Base-by-base conservation (phyloP, 306 rosid genomes). In the Hippophae gyantsensis region DNA sequence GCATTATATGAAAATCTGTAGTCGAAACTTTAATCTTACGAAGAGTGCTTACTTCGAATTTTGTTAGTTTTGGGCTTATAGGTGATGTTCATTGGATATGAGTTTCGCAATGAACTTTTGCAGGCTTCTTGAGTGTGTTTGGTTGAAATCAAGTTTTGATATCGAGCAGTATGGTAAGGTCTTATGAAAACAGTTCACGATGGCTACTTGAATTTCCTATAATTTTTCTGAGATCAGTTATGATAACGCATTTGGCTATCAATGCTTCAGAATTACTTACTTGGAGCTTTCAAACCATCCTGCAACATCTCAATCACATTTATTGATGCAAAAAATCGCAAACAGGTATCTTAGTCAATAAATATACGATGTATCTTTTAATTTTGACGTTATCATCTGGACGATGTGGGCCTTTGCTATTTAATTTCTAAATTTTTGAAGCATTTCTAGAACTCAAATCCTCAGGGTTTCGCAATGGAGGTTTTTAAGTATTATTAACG, bases 281-380 rank as follows among this genome's bases (percentile, higher is more conserved):
- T 93, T 43, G 99, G 97, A 82, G 99, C 99, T 73, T 93, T 93
- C 89, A 93, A 93, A 80, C 99, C 99, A 45, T 86, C 99, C 23
- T 88, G 97, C 66, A 82, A 77, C 74, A 75, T 93, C 57, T 71
- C 95, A 60, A 77, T 93, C 69, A 65, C 97, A 48, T 84, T 93
- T 62, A 45, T 76, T 6, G 99, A 93, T 78, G 99, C 88, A 9
- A 93, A 93, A 73, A 93, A 74, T 54, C 90, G 99, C 2, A 93
- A 88, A 81, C 99, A 93, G 99, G 99, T 88, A 69, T 4, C 38
- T 32, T 32, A 32, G 18, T 47, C 23, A 26, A 56, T 3, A 8
- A 2, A 7, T 51, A 47, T 18, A 6, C 9, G 25, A 1, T 44
- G 0, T 26, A 5, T 54, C 5, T 23, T 51, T 52, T 13, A 38